Base-by-base conservation (phyloP, 495 filamentous ascomycete genomes). In the Hypoxylon lenormandii region DNA sequence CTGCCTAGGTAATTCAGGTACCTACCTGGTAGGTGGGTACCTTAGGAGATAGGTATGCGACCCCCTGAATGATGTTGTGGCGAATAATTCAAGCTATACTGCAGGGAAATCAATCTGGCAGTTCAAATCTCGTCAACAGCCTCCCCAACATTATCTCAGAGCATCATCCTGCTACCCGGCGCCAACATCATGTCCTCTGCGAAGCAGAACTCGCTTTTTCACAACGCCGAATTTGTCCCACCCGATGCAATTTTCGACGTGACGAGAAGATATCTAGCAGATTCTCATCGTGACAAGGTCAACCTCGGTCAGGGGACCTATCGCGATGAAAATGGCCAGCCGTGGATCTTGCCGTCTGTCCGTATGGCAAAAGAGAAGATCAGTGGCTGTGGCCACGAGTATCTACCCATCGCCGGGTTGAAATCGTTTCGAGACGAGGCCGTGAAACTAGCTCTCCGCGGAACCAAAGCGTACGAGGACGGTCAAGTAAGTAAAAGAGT, bases 301-400 rank as follows among this genome's bases (percentile, higher is more conserved):
- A 83, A 79, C 53, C 73, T 85, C 26, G 82, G 80, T 10, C 51
- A 57, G 13, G 66, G 66, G 11, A 42, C 83, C 30, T 86, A 84
- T 75, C 81, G 83, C 52, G 84, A 83, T 45, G 80, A 84, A 42
- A 79, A 85, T 56, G 83, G 79, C 52, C 80, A 84, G 72, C 83
- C 84, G 48, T 86, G 84, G 84, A 78, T 82, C 13, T 69, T 86
- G 7, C 81, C 82, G 11, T 77, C 77, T 15, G 82, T 85, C 12
- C 66, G 79, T 45, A 78, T 80, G 72, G 81, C 80, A 18, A 80
- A 83, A 72, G 75, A 79, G 72, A 65, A 12, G 75, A 12, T 57
- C 79, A 80, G 19, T 67, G 80, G 79, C 50, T 69, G 70, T 12
- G 64, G 72, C 7, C 78, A 81, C 66, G 79, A 81, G 61, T 80